Evolutionary conservation across 345 rosid species (phyloP).

Genomic region (Erucastrum elatum): DNA sequence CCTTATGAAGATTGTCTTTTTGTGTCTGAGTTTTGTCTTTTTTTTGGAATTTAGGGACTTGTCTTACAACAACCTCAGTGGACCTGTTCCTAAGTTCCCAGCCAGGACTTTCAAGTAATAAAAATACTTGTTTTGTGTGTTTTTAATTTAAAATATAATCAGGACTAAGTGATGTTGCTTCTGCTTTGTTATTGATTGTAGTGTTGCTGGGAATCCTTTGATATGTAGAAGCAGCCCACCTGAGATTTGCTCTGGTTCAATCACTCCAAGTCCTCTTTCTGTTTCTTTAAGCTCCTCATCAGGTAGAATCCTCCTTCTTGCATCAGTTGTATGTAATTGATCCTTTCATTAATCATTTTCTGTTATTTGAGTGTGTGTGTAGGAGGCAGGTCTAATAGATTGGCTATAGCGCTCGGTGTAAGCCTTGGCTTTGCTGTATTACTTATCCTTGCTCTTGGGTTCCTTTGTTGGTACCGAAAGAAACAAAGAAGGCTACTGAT

Average conservation of each 20-base stretch:
- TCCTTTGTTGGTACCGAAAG: constrained; percentile 59
- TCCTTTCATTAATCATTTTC: constrained; percentile 23
- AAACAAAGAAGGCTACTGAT: constrained; percentile 47
- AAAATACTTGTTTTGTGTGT: not conserved
- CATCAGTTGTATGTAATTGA: constrained; percentile 5
- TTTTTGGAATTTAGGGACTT: constrained; percentile 62
- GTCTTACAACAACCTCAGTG: constrained; percentile 91
- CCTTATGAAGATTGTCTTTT: not conserved
- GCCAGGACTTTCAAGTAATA: constrained; percentile 87
- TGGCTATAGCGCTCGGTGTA: constrained; percentile 67
- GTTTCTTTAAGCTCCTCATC: constrained; percentile 57
- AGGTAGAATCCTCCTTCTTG: constrained; percentile 19
- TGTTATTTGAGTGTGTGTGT: constrained; percentile 8
- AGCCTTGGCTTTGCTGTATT: constrained; percentile 55
- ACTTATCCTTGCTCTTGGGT: constrained; percentile 45
- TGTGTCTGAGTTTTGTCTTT: constrained; percentile 6
- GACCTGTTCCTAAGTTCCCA: constrained; percentile 76
- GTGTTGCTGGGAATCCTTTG: constrained; percentile 81
- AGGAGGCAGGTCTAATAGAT: constrained; percentile 58
- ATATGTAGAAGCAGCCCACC: constrained; percentile 62
- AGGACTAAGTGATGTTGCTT: constrained; percentile 20
- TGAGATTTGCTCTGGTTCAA: constrained; percentile 65
- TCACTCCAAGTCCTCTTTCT: constrained; percentile 52
- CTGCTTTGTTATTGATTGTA: constrained; percentile 40
- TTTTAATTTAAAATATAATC: not conserved